A percentile compares a stretch with the other conserved stretches of the same genome.
phyloP scores from a whole-genome alignment of 352 stramenopile genomes.

The Pythium angustatum region DNA sequence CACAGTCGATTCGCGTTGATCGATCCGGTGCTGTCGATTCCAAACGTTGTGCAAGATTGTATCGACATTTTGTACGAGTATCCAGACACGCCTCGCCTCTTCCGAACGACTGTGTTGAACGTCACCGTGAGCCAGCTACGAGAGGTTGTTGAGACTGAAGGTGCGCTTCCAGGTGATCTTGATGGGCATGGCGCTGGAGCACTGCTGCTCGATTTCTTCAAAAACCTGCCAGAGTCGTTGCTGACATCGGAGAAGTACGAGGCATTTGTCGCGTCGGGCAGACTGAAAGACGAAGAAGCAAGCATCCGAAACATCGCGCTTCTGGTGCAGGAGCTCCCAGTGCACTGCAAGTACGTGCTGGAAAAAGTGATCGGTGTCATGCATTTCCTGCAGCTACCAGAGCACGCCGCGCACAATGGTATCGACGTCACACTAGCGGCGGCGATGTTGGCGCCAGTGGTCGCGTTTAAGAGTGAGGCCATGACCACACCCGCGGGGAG shows the following conservation, averaged over 20 bases:
- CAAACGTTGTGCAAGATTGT: conserved; percentile 80
- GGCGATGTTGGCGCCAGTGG: conserved; percentile 66
- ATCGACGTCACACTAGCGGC: conserved; percentile 63
- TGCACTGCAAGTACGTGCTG: conserved; percentile 69
- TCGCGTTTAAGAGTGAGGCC: conserved; percentile 77
- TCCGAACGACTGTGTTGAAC: conserved; percentile 76
- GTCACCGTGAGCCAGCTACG: conserved; percentile 70
- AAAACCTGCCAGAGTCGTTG: conserved; percentile 72
- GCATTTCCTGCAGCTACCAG: conserved; percentile 59
- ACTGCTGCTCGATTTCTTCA: conserved; percentile 78
- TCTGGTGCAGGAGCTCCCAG: conserved; percentile 73
- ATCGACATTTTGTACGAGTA: conserved; percentile 66
- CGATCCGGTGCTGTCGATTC: conserved; percentile 66
- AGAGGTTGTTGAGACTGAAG: conserved; percentile 73
- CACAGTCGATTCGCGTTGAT: conserved; percentile 81
- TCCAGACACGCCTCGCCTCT: conserved; percentile 66
- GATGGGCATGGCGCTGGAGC: conserved; percentile 67
- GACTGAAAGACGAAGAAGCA: conserved; percentile 70
- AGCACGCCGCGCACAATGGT: conserved; percentile 65
- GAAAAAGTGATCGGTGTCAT: conserved; percentile 72
- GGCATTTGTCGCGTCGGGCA: conserved; percentile 70
- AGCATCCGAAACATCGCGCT: conserved; percentile 79
- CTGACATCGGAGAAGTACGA: conserved; percentile 82
- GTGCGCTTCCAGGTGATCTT: conserved; percentile 55
- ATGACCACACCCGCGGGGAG: conserved; percentile 36